Conservation (phyloP, 768 basidiomycete genomes). For the Tricholoma flavovirens region DNA sequence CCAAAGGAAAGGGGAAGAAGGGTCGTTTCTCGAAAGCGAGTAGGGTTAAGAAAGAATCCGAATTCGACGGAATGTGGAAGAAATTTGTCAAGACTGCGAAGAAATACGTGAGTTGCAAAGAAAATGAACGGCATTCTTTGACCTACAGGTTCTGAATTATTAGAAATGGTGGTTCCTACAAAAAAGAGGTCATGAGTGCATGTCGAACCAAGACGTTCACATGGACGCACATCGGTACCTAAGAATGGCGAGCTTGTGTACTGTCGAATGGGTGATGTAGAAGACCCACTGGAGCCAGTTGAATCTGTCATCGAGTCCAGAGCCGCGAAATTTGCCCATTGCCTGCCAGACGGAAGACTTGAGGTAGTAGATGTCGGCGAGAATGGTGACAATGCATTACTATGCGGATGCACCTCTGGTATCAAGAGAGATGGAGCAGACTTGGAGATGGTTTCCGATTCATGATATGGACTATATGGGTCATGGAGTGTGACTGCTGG, state of each 20-base stretch:
- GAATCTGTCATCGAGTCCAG: conserved; percentile 34
- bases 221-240: conserved; percentile 32
- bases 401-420: conserved; percentile 23
- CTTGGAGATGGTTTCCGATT: conserved; percentile 26
- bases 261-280: conserved; percentile 32
- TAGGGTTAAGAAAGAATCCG: conserved; percentile 57
- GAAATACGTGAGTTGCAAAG: conserved; percentile 1
- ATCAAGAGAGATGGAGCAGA: conserved; percentile 27
- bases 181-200: conserved; percentile 3
- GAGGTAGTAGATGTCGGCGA: conserved; percentile 40
- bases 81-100: conserved; percentile 51
- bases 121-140: background rate
- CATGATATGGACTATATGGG: conserved; percentile 37
- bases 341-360: conserved; percentile 43
- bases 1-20: conserved; percentile 47
- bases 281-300: conserved; percentile 39
- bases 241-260: conserved; percentile 31
- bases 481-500: conserved; percentile 46
- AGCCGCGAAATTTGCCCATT: conserved; percentile 32
- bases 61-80: conserved; percentile 51
- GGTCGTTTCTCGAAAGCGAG: conserved; percentile 41
- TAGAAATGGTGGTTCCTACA: conserved; percentile 34
- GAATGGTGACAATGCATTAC: conserved; percentile 33
- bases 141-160: conserved; percentile 35
- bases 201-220: background rate